phyloP scores from a whole-genome alignment of 352 stramenopile genomes.

The Pythium monospermum region DNA sequence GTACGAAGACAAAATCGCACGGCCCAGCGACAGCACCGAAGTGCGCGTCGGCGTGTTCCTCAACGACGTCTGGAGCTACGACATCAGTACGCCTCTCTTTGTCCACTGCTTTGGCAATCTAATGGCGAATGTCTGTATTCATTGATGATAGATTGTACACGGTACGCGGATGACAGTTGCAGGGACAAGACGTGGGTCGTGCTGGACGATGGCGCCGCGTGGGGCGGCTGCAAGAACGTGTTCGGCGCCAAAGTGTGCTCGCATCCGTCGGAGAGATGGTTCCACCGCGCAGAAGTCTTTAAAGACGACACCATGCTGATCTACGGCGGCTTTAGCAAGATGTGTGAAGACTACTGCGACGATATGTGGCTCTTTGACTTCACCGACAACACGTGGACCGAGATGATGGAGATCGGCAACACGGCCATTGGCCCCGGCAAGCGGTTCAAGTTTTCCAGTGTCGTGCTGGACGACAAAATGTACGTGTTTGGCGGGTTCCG shows the following conservation, averaged over 20 bases:
- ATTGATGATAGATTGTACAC: slow-evolving; percentile 56
- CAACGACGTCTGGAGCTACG: slow-evolving; percentile 97
- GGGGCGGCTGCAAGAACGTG: slow-evolving; percentile 89
- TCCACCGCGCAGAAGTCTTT: slow-evolving; percentile 87
- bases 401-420: slow-evolving; percentile 78
- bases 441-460: slow-evolving; percentile 91
- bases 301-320: slow-evolving; percentile 88
- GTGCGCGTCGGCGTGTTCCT: slow-evolving; percentile 88
- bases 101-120: neutral
- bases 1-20: slow-evolving; percentile 85
- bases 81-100: slow-evolving; percentile 77
- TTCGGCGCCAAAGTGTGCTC: slow-evolving; percentile 85
- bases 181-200: slow-evolving; percentile 77
- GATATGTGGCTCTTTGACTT: slow-evolving; percentile 95
- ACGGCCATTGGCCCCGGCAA: slow-evolving; percentile 66
- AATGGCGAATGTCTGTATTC: neutral
- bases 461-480: slow-evolving; percentile 51
- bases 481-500: slow-evolving; percentile 91
- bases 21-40: slow-evolving; percentile 29
- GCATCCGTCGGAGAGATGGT: slow-evolving; percentile 85
- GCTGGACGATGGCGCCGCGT: slow-evolving; percentile 79
- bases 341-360: slow-evolving; percentile 95
- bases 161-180: slow-evolving; percentile 86
- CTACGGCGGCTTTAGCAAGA: slow-evolving; percentile 90
- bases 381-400: slow-evolving; percentile 83